phyloP scores from a whole-genome alignment of 2,329 filamentous ascomycete genomes.

The Xenosphaeropsis pyriputrescens region DNA sequence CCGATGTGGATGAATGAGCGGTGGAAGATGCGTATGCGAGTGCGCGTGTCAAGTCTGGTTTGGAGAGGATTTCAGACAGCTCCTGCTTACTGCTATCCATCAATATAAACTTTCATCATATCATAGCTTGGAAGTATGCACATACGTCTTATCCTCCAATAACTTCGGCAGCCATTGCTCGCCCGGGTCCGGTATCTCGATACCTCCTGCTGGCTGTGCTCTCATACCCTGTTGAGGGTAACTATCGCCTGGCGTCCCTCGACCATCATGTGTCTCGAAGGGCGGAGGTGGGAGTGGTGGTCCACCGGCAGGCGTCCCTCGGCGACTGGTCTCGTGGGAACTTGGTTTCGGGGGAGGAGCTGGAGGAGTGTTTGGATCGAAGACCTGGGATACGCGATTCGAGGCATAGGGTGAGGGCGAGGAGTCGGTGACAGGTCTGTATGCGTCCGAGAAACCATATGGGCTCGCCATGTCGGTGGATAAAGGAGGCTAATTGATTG shows the following conservation, averaged over 20 bases:
- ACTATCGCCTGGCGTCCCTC: conserved; percentile 5
- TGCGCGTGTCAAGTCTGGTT: conserved; percentile 54
- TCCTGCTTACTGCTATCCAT: conserved; percentile 52
- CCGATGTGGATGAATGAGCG: conserved; percentile 55
- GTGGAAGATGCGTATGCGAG: conserved; percentile 53
- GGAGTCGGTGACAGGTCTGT: too few relatives aligned
- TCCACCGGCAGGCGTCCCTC: conserved; percentile 40
- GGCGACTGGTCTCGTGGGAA: conserved; percentile 53
- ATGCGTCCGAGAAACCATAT: too few relatives aligned
- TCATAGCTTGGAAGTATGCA: conserved; percentile 11
- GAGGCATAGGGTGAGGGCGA: conserved; percentile 5
- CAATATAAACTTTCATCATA: conserved; percentile 4
- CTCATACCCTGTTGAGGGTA: conserved; percentile 6
- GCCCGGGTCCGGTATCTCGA: conserved; percentile 38
- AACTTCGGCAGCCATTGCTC: conserved; percentile 67
- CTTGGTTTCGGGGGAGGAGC: conserved; percentile 58
- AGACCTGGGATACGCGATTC: conserved; percentile 9
- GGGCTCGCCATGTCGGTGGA: too few relatives aligned
- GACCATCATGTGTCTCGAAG: conserved; percentile 3
- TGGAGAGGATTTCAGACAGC: conserved; percentile 53
- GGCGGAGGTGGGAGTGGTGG: conserved; percentile 11
- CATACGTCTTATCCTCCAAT: conserved; percentile 71
- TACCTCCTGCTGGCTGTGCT: conserved; percentile 9
- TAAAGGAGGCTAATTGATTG: too few relatives aligned
- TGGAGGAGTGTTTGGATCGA: conserved; percentile 42